Base-by-base conservation (phyloP, 2,329 filamentous ascomycete species). In the Xylaria sp. region DNA sequence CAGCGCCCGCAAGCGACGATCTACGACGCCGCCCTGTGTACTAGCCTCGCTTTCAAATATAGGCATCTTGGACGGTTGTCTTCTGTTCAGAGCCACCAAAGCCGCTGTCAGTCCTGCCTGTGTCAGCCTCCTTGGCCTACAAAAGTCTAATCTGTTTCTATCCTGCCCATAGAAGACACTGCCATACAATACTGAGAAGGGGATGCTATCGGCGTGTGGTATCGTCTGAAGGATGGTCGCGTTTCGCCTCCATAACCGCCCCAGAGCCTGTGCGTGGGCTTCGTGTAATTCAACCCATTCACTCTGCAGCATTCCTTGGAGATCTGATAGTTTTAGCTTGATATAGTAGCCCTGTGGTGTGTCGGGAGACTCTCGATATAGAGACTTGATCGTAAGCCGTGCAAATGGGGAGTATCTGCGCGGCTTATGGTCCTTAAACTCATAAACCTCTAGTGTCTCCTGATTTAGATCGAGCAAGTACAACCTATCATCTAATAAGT, bases 321-420 rank as follows among this genome's bases (percentile, higher is more conserved):
- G 55, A 5, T 64, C 58, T 23, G 52, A 58, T n/a, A 66, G 13
- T 11, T 48, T 48, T 11, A 64, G 23, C 25, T 60, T 64, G 54
- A 67, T 58, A 27, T 66, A 66, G 38, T 67, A 68, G 13, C 64
- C 62, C 3, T 56, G 62, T 9, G 58, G 46, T 8, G 35, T 52
- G 2, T 17, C 8, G 13, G 58, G 62, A 21, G 35, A 49, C 2
- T 11, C 7, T 37, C 33, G 3, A 21, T 59, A 58, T 6, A 65
- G 49, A 17, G 55, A 40, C 10, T 54, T 17, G 23, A 63, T 49
- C 15, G 49, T 61, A 17, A 57, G 54, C 25, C 57, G 40, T 10
- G 29, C 7, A 19, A 29, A 51, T 9, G 58, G 58, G 0, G 41
- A 7, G 10, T 2, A 10, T 9, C 29, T 29, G 5, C 27, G 1